phyloP scores from a whole-genome alignment of 208 protist species.

The Trypanosoma vivax region DNA sequence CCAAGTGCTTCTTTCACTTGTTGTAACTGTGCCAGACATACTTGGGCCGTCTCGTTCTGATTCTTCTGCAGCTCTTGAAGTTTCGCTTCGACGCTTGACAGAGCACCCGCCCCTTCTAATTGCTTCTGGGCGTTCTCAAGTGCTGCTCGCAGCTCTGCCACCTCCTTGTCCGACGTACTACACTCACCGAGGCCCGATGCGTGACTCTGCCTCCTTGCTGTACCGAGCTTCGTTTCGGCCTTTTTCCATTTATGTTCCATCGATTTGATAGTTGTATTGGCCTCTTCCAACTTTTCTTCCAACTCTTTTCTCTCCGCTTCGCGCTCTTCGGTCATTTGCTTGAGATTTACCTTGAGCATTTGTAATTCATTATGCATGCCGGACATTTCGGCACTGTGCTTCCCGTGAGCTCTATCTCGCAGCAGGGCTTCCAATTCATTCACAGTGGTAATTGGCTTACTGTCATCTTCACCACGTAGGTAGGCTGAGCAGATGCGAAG shows the following conservation, averaged over 20 bases:
- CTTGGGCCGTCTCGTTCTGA: slow-evolving; percentile 11
- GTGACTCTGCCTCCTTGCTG: slow-evolving; percentile 1
- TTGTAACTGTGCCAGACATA: slow-evolving; percentile 7
- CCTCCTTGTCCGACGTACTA: too few relatives aligned
- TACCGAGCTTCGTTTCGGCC: slow-evolving; percentile 7
- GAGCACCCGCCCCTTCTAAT: slow-evolving; percentile 3
- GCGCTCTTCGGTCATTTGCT: slow-evolving; percentile 25
- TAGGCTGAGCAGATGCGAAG: slow-evolving; percentile 49
- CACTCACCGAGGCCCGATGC: neutral
- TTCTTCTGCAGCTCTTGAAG: slow-evolving; percentile 13
- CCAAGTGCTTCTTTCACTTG: slow-evolving; percentile 7
- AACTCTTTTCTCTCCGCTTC: slow-evolving; percentile 19
- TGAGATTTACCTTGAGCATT: slow-evolving; percentile 32
- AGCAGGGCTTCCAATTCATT: slow-evolving; percentile 48
- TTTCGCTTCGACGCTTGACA: slow-evolving; percentile 8
- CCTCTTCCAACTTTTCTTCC: slow-evolving; percentile 16
- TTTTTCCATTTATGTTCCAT: slow-evolving; percentile 9
- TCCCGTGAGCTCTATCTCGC: slow-evolving; percentile 27
- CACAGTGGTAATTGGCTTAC: slow-evolving; percentile 30
- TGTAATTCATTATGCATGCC: slow-evolving; percentile 39
- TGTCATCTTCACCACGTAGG: slow-evolving; percentile 23
- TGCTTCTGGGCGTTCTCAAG: slow-evolving; percentile 13
- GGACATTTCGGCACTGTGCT: slow-evolving; percentile 29
- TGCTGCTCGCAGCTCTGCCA: slow-evolving; percentile 9
- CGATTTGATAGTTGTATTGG: slow-evolving; percentile 5